Conservation (phyloP, 495 filamentous ascomycete species). For the Lasiosphaeriaceae sp. region DNA sequence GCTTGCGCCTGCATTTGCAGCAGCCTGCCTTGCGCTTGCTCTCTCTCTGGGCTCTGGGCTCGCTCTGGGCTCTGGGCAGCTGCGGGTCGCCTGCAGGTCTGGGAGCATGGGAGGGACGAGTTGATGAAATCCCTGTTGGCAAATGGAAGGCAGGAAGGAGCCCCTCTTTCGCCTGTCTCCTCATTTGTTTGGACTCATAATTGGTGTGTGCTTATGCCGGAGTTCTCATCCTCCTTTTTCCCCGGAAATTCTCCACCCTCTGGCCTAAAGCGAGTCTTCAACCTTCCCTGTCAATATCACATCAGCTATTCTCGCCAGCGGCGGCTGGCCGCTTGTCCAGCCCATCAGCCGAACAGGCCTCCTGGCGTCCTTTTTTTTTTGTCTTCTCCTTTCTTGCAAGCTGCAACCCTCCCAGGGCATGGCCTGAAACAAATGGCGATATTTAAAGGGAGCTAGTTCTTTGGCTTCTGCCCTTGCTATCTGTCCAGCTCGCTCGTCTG, state of each 20-base stretch:
- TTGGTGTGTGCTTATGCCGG: neutral
- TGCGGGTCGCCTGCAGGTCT: neutral
- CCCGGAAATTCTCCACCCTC: conserved; percentile 23
- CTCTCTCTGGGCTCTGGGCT: too few relatives aligned
- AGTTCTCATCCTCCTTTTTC: conserved; percentile 13
- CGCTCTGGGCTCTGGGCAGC: too few relatives aligned
- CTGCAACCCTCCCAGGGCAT: neutral
- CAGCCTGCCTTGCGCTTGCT: too few relatives aligned
- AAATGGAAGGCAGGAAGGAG: neutral
- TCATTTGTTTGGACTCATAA: neutral
- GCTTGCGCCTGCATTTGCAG: too few relatives aligned
- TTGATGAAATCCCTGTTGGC: too few relatives aligned
- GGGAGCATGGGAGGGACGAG: neutral
- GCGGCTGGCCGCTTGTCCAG: neutral
- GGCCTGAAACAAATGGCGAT: neutral
- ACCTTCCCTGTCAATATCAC: conserved; percentile 16
- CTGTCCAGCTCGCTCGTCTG: too few relatives aligned
- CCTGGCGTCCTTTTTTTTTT: neutral
- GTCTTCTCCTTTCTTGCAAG: neutral
- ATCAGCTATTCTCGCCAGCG: neutral
- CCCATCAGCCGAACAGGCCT: neutral
- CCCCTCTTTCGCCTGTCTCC: neutral
- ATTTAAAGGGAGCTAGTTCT: neutral
- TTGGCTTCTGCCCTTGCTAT: too few relatives aligned
- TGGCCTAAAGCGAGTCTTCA: conserved; percentile 2